Evolutionary conservation across 2,329 filamentous ascomycete genomes (phyloP).

Genomic region (Colletotrichum eleusines): DNA sequence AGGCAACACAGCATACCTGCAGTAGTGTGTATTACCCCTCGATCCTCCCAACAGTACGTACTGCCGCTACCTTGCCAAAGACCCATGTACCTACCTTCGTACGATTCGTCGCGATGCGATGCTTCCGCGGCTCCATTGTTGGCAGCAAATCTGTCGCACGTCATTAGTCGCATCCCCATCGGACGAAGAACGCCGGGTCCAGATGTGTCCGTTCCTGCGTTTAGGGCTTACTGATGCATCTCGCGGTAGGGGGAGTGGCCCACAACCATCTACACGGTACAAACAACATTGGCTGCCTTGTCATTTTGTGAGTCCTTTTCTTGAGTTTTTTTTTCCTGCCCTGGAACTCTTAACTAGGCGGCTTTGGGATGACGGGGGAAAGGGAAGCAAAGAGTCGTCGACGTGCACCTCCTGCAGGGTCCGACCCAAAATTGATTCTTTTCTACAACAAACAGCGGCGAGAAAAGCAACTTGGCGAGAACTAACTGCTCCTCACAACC

Average conservation of each 20-base stretch:
- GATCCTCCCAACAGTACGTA: conserved; percentile 9
- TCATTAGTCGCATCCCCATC: conserved; percentile 37
- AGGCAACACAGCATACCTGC: too few relatives aligned
- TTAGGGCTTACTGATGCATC: conserved; percentile 39
- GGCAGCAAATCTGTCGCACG: conserved; percentile 32
- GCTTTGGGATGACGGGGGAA: background rate
- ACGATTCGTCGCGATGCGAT: conserved; percentile 31
- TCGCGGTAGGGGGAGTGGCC: conserved; percentile 16
- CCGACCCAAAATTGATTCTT: conserved; percentile 23
- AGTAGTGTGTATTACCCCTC: background rate
- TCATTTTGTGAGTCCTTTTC: conserved; percentile 15
- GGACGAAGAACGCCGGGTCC: conserved; percentile 34
- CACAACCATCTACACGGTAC: conserved; percentile 11
- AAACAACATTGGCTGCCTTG: background rate
- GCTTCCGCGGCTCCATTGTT: conserved; percentile 30
- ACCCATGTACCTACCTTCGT: conserved; percentile 22
- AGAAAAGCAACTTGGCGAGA: conserved; percentile 23
- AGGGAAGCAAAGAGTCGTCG: conserved; percentile 22
- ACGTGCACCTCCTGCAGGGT: conserved; percentile 25
- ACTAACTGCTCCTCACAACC: conserved; percentile 6
- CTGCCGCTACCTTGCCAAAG: conserved; percentile 18
- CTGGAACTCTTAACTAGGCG: conserved; percentile 4
- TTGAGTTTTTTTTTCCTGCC: conserved; percentile 35
- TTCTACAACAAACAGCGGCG: conserved; percentile 24
- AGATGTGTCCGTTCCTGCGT: conserved; percentile 40